A percentile compares a stretch with the other conserved stretches of the same genome.
These are phyloP conservation scores for Tolypocladium nubicola DNA, from an alignment of 2,329 filamentous ascomycete species.

Conservation along the genomic window DNA sequence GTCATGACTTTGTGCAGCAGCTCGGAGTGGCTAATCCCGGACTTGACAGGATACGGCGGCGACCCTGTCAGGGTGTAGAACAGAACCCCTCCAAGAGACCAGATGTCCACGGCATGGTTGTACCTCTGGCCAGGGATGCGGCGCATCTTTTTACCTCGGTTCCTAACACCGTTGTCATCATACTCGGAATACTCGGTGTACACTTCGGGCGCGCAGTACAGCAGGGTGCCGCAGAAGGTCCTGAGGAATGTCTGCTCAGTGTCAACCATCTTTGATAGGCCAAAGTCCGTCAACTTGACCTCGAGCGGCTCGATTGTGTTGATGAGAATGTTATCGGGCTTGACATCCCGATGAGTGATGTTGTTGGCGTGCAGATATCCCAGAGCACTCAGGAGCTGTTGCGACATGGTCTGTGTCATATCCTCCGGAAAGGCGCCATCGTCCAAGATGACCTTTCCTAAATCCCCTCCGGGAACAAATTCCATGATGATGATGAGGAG, in stretches of 20 bases:
- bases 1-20: conserved; percentile 85
- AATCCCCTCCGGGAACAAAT: conserved; percentile 70
- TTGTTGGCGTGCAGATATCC: conserved; percentile 77
- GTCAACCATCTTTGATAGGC: conserved; percentile 86
- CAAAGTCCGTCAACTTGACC: conserved; percentile 94
- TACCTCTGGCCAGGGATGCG: conserved; percentile 57
- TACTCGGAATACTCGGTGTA: conserved; percentile 65
- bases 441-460: conserved; percentile 60
- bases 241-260: conserved; percentile 86
- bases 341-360: conserved; percentile 97
- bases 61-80: conserved; percentile 74
- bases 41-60: conserved; percentile 72
- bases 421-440: conserved; percentile 54
- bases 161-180: conserved; percentile 58
- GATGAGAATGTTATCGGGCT: conserved; percentile 94
- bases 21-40: conserved; percentile 64
- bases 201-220: conserved; percentile 95
- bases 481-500: conserved; percentile 98
- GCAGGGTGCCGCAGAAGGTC: conserved; percentile 89
- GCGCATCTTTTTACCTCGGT: conserved; percentile 51
- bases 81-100: conserved; percentile 88
- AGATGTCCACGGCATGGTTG: conserved; percentile 86
- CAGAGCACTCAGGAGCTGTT: conserved; percentile 70
- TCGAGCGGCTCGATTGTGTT: conserved; percentile 59
- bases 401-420: conserved; percentile 60